Evolutionary conservation across 495 filamentous ascomycete species (phyloP).

Genomic region (Penicillium crystallinum): DNA sequence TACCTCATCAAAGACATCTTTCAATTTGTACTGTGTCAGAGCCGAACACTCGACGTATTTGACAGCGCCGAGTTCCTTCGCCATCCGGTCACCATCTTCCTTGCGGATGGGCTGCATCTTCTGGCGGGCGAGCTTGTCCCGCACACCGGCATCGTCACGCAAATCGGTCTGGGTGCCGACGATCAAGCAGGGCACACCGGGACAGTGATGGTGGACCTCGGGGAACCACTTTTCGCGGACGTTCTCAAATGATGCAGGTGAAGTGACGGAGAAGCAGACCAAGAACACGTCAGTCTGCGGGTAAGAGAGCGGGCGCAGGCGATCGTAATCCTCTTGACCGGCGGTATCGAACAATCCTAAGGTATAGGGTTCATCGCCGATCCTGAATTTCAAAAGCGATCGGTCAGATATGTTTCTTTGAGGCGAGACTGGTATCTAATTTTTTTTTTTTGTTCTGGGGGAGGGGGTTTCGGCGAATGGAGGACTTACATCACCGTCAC

Average conservation of each 20-base stretch:
- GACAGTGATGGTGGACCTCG: conserved; percentile 97
- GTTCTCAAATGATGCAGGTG: conserved; percentile 98
- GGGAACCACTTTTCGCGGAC: conserved; percentile 99
- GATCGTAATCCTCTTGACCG: conserved; percentile 98
- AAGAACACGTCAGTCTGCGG: conserved; percentile 98
- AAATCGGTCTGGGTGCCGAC: conserved; percentile 98
- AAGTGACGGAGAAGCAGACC: conserved; percentile 97
- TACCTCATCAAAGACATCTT: conserved; percentile 99
- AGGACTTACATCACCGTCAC: conserved; percentile 94
- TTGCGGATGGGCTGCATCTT: conserved; percentile 88
- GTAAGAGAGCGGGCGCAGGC: conserved; percentile 91
- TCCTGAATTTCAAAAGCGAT: conserved; percentile 54
- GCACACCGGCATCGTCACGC: conserved; percentile 79
- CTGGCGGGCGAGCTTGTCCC: conserved; percentile 89
- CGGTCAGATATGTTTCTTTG: conserved; percentile 11
- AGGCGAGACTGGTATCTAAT: background rate
- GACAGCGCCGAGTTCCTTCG: conserved; percentile 89
- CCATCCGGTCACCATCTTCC: conserved; percentile 93
- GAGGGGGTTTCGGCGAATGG: background rate
- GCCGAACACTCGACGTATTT: conserved; percentile 99
- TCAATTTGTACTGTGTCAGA: conserved; percentile 95
- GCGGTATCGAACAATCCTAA: conserved; percentile 97
- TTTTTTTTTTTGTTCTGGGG: conserved; percentile 1
- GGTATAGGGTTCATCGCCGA: conserved; percentile 97
- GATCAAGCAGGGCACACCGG: conserved; percentile 94